A percentile compares a stretch with the other conserved stretches of the same genome.
These are phyloP conservation scores for Mesostigma viride DNA, from an alignment of 139 green algal genomes.

Conservation along the genomic window DNA sequence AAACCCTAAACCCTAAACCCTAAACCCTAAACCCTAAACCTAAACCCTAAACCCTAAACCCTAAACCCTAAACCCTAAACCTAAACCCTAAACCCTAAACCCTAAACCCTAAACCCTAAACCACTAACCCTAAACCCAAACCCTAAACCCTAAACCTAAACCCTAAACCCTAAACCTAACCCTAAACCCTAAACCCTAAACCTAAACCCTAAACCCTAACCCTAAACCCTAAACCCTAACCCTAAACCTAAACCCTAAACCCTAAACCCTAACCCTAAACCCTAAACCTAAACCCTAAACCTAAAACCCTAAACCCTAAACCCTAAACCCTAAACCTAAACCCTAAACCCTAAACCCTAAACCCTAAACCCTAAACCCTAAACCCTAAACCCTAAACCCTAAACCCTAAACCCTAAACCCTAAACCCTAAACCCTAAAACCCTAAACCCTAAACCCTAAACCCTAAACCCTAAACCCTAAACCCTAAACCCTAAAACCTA, in stretches of 20 bases:
- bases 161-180: constrained; percentile 9
- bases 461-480: constrained; percentile 9
- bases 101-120: constrained; percentile 7
- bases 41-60: constrained; percentile 5
- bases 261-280: background rate
- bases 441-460: constrained; percentile 10
- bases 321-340: constrained; percentile 8
- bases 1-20: constrained; percentile 9
- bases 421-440: background rate
- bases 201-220: constrained; percentile 9
- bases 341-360: background rate
- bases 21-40: constrained; percentile 8
- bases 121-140: constrained; percentile 2
- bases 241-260: constrained; percentile 3
- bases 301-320: no score
- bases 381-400: constrained; percentile 9
- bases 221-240: constrained; percentile 9
- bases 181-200: constrained; percentile 8
- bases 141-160: constrained; percentile 10
- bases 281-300: no score
- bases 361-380: constrained; percentile 9
- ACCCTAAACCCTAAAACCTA: no score
- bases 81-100: constrained; percentile 10
- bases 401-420: constrained; percentile 8
- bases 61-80: constrained; percentile 10